phyloP scores from a whole-genome alignment of 2,329 filamentous ascomycete species.

The Lachnellula cervina region DNA sequence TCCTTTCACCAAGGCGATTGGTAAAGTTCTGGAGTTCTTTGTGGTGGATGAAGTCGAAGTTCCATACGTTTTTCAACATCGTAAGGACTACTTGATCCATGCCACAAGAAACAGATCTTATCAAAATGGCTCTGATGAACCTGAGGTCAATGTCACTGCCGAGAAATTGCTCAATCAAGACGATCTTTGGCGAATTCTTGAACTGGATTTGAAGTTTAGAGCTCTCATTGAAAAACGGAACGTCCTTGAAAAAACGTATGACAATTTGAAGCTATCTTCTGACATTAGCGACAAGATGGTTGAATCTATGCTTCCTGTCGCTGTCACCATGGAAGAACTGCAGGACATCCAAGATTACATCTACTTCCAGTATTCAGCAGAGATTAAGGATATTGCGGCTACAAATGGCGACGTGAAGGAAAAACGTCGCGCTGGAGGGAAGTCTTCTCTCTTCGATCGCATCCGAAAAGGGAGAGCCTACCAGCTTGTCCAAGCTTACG shows the following conservation, averaged over 20 bases:
- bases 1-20: constrained; percentile 82
- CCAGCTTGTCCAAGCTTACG: constrained; percentile 80
- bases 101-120: constrained; percentile 61
- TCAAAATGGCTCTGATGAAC: constrained; percentile 63
- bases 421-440: constrained; percentile 72
- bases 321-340: constrained; percentile 86
- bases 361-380: constrained; percentile 83
- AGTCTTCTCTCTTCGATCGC: constrained; percentile 76
- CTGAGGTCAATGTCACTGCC: constrained; percentile 69
- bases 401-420: constrained; percentile 59
- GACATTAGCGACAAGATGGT: constrained; percentile 69
- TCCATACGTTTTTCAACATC: constrained; percentile 96
- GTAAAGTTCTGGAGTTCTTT: constrained; percentile 92
- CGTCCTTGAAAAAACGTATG: constrained; percentile 72
- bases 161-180: constrained; percentile 89
- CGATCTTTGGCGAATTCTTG: constrained; percentile 91
- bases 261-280: constrained; percentile 59
- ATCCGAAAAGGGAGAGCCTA: constrained; percentile 77
- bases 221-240: constrained; percentile 90
- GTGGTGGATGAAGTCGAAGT: constrained; percentile 93
- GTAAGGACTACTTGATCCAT: constrained; percentile 95
- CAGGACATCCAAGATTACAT: constrained; percentile 96
- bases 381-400: constrained; percentile 74
- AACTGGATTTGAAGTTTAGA: constrained; percentile 91
- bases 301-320: constrained; percentile 74